phyloP scores from a whole-genome alignment of 2,329 filamentous ascomycete genomes.

The Fusarium devonianum region DNA sequence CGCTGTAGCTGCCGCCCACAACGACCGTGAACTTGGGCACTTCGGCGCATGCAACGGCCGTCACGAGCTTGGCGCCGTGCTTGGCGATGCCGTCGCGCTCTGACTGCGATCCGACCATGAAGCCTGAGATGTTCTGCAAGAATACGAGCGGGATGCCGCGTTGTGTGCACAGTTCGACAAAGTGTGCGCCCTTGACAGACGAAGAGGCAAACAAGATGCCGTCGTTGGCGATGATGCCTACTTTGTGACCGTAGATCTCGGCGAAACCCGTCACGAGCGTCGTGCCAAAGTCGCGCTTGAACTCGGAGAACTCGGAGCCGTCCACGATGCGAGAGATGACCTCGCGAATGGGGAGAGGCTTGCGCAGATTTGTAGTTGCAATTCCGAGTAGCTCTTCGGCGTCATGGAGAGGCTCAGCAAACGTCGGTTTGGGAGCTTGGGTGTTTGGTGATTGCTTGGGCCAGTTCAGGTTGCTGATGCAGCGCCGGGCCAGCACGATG shows the following conservation, averaged over 20 bases:
- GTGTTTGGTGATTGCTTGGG: constrained; percentile 58
- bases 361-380: constrained; percentile 86
- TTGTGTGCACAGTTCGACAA: constrained; percentile 93
- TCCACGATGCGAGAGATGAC: constrained; percentile 94
- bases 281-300: constrained; percentile 89
- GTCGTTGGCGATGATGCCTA: constrained; percentile 95
- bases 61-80: constrained; percentile 96
- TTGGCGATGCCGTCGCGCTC: constrained; percentile 97
- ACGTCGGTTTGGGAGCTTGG: constrained; percentile 51
- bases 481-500: constrained; percentile 82
- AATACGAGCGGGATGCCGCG: constrained; percentile 90
- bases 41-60: constrained; percentile 89
- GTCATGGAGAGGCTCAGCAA: constrained; percentile 81
- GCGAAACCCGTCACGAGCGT: constrained; percentile 94
- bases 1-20: constrained; percentile 90
- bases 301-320: constrained; percentile 88
- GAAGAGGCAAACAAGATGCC: constrained; percentile 92
- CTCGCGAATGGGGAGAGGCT: constrained; percentile 85
- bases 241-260: constrained; percentile 84
- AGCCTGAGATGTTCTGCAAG: constrained; percentile 95
- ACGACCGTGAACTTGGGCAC: constrained; percentile 98
- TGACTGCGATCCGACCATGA: constrained; percentile 95
- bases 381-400: constrained; percentile 85
- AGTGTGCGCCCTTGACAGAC: constrained; percentile 92
- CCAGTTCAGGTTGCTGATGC: constrained; percentile 90